Percentiles rank a stretch among this genome's conserved stretches.
These are phyloP conservation scores for Citrus trifoliata DNA, from an alignment of 345 rosid species.

Conservation along the genomic window DNA sequence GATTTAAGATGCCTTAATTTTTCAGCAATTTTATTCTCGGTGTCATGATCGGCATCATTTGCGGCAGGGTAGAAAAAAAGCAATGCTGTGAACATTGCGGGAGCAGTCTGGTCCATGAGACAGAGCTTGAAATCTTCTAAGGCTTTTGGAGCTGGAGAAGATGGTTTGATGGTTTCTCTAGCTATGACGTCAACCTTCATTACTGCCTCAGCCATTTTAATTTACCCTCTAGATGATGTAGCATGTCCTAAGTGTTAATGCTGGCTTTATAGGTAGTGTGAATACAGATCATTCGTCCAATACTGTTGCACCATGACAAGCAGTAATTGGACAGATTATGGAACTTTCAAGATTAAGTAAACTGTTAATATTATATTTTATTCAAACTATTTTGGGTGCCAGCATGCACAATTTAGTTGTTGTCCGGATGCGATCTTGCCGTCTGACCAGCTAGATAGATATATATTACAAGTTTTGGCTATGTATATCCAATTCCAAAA, in stretches of 20 bases:
- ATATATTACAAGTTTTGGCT: too few species aligned
- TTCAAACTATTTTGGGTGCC: too few species aligned
- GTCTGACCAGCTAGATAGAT: background rate
- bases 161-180: conserved; percentile 22
- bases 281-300: background rate
- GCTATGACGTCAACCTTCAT: conserved; percentile 6
- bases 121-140: conserved; percentile 16
- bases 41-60: background rate
- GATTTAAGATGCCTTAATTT: conserved; percentile 14
- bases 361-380: too few species aligned
- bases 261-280: too few species aligned
- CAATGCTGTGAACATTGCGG: conserved; percentile 18
- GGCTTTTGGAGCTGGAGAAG: conserved; percentile 24
- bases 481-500: too few species aligned
- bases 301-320: background rate
- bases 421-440: background rate
- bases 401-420: too few species aligned
- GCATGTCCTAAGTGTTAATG: too few species aligned
- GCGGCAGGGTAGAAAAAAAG: conserved; percentile 14
- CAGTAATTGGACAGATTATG: background rate
- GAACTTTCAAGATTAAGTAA: too few species aligned
- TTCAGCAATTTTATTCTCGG: background rate
- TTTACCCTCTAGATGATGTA: too few species aligned
- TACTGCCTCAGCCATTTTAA: too few species aligned
- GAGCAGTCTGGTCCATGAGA: conserved; percentile 33